Evolutionary conservation across 2,329 filamentous ascomycete genomes (phyloP), one percentile per base, ranked within the genome.

Genomic region (Metarhizium rileyi): DNA sequence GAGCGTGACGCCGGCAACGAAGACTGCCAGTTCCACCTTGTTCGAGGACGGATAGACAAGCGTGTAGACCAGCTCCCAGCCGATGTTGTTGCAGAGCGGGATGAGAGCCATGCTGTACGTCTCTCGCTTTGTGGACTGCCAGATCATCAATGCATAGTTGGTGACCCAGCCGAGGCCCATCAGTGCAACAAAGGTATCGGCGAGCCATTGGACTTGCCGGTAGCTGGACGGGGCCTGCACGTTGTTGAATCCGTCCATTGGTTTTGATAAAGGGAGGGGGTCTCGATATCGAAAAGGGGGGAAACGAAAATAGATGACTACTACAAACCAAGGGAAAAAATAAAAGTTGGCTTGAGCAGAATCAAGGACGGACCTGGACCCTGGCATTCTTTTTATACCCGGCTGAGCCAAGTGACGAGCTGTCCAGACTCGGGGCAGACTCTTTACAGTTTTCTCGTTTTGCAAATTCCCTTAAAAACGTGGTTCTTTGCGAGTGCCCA

Each of bases 71-170:
- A 54, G 40, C 36, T 54, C 53, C 53, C 53, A 54, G 38, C 48
- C 51, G 20, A 54, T 49, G 22, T 54, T 54, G 46, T 53, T 53
- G 50, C 53, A 54, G 26, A 54, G 50, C 18, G 53, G 53, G 20
- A 54, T 45, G 9, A 54, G 50, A 12, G 48, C 51, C 53, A 54
- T 54, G 53, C 53, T 48, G 40, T 53, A 49, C 5, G 53, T 50
- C 33, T 51, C 14, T 16, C 50, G 50, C 40, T 46, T 35, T 41
- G 45, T 42, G 2, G 53, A 52, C 22, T 51, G 46, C 44, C 49
- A 46, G n/a, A 54, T 52, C 51, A 51, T 53, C 35, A 50, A 33
- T 27, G 16, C 48, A 41, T 54, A 54, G 43, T 54, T 54, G 48
- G 51, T 36, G 26, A 54, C 9, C 53, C 53, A 54, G 44, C 53